Percentiles rank a stretch among this genome's conserved stretches.
Evolutionary conservation across 306 rosid genomes (phyloP).

Genomic region (Vachellia collinsii): DNA sequence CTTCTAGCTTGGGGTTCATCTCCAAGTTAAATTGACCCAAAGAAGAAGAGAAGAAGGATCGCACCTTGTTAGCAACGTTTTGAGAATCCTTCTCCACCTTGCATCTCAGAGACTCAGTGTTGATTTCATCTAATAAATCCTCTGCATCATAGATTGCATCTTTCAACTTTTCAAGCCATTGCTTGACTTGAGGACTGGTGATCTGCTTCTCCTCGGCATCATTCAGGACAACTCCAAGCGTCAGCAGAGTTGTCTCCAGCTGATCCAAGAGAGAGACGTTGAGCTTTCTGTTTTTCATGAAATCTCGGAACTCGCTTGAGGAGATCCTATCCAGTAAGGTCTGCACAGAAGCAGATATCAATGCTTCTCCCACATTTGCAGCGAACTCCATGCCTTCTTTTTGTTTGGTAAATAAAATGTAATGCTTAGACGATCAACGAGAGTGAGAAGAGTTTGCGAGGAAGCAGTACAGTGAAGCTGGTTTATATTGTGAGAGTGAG

Average conservation of each 20-base stretch:
- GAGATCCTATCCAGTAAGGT: background rate
- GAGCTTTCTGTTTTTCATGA: slow-evolving; percentile 12
- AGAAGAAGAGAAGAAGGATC: slow-evolving; percentile 33
- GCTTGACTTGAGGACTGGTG: background rate
- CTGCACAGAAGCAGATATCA: slow-evolving; percentile 19
- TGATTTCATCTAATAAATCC: slow-evolving; percentile 25
- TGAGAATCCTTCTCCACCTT: background rate
- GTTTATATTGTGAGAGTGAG: too few species aligned
- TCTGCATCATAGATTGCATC: slow-evolving; percentile 29
- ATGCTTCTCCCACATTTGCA: slow-evolving; percentile 6
- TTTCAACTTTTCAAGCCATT: slow-evolving; percentile 33
- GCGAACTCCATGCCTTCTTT: background rate
- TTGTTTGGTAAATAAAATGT: too few species aligned
- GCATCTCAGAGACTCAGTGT: background rate
- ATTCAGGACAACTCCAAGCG: slow-evolving; percentile 17
- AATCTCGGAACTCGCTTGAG: slow-evolving; percentile 16
- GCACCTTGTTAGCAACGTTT: slow-evolving; percentile 28
- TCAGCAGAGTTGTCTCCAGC: background rate
- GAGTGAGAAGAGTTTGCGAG: too few species aligned
- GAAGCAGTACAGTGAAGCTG: background rate
- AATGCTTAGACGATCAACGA: too few species aligned
- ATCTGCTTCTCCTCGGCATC: slow-evolving; percentile 37
- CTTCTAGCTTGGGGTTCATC: slow-evolving; percentile 40
- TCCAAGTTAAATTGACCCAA: background rate
- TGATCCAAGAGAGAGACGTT: slow-evolving; percentile 1